A percentile compares a stretch with the other conserved stretches of the same genome.
Conservation (phyloP, 306 rosid genomes). For the Cicer chorassanicum region DNA sequence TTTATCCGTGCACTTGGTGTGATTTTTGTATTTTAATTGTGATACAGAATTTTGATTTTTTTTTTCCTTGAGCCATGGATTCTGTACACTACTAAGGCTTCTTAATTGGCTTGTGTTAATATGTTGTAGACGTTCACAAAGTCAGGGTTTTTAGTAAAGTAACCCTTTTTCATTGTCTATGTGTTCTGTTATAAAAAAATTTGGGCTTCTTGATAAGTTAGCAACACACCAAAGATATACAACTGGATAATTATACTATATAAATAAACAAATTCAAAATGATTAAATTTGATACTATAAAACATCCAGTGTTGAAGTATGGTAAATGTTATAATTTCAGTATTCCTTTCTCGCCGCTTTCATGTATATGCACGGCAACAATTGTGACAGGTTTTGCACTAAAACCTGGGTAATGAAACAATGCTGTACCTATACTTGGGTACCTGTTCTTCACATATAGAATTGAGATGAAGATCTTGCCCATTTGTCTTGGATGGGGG, state of each 20-base stretch:
- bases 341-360: too few species aligned
- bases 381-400: background rate
- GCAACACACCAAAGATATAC: background rate
- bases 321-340: background rate
- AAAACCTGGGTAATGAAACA: background rate
- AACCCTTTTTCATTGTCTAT: background rate
- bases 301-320: background rate
- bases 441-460: slow-evolving; percentile 52
- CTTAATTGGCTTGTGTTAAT: slow-evolving; percentile 40
- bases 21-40: slow-evolving; percentile 45
- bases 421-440: slow-evolving; percentile 36
- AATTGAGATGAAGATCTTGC: slow-evolving; percentile 52
- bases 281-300: background rate
- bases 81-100: slow-evolving; percentile 33
- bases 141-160: background rate
- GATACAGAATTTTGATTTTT: slow-evolving; percentile 41
- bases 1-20: slow-evolving; percentile 32
- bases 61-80: slow-evolving; percentile 42
- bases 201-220: background rate
- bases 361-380: background rate
- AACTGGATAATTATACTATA: background rate
- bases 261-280: slow-evolving; percentile 21
- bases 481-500: slow-evolving; percentile 47
- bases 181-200: background rate
- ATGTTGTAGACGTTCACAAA: slow-evolving; percentile 39